Base-by-base conservation (phyloP, 2,329 filamentous ascomycete genomes). In the Stachybotrys chartarum region DNA sequence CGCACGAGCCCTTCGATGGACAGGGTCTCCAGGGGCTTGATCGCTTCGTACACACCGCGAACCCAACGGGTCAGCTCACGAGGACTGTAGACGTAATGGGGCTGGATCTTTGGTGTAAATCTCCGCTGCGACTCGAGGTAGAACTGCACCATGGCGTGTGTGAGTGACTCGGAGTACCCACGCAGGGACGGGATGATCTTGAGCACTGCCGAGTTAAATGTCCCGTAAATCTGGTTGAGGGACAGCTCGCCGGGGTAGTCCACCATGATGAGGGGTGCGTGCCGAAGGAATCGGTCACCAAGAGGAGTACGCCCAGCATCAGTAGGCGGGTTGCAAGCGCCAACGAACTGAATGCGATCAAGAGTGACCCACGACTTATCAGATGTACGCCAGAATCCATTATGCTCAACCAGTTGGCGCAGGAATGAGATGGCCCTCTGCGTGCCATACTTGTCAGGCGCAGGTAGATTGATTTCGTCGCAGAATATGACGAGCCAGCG, bases 401-500 rank as follows among this genome's bases (percentile, higher is more conserved):
- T 97, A 68, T 99, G 94, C 71, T 99, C 94, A 51, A 99, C 92
- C 59, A 99, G 85, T 70, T 99, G 94, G 63, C 95, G 86, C 61
- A 99, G 74, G 82, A 99, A 99, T 6, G 94, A 95, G 61, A 99
- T 99, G 39, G 94, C 94, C 59, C 94, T 86, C 71, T 99, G 94
- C 1, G 95, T 99, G 55, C 92, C 93, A 70, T 99, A 99, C 65
- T 91, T 93, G 75, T 99, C 94, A 4, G 94, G 94, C 5, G 94
- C 93, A 7, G 94, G 94, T 78, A 99, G 80, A 73, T 99, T 99
- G 76, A 99, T 99, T 71, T 99, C 94, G 69, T 99, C 94, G 66
- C 94, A 99, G 80, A 99, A 99, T 59, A 99, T 85, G 50, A 99
- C 93, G 44, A 99, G 81, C 94, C 94, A 99, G 63, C 93, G 87